These are phyloP conservation scores for Fonsecaea pedrosoi DNA, from an alignment of 2,329 filamentous ascomycete genomes.

Conservation along the genomic window DNA sequence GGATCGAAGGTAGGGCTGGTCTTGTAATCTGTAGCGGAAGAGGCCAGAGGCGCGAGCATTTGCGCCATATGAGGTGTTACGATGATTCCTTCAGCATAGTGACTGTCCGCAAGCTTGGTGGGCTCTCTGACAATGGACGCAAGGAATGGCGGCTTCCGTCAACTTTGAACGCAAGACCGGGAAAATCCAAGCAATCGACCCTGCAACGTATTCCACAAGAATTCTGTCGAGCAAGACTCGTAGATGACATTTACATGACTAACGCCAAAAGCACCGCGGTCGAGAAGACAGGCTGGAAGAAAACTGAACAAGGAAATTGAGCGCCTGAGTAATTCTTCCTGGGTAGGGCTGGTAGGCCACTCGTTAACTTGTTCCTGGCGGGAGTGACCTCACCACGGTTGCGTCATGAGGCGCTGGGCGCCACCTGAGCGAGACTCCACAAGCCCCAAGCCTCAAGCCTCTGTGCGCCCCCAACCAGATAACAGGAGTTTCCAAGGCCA, in stretches of 20 bases:
- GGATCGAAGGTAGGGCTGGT: constrained; percentile 20
- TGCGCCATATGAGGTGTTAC: constrained; percentile 26
- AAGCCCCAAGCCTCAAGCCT: neutral
- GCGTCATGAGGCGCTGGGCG: neutral
- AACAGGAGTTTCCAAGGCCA: too few relatives aligned
- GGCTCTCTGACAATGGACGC: neutral
- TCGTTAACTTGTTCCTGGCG: neutral
- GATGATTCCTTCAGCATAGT: neutral
- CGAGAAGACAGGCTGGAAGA: neutral
- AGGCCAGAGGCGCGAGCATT: constrained; percentile 23
- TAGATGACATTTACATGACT: neutral
- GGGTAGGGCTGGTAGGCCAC: neutral
- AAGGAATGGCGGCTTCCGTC: neutral
- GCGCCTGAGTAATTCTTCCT: neutral
- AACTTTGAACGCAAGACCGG: neutral
- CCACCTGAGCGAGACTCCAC: neutral
- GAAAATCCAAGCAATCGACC: neutral
- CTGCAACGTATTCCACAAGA: neutral
- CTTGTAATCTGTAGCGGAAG: constrained; percentile 25
- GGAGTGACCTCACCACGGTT: neutral
- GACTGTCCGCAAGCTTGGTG: neutral
- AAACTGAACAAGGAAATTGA: neutral
- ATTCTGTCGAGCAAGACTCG: neutral
- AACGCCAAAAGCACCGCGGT: neutral
- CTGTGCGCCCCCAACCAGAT: too few relatives aligned